Conservation (phyloP, 129 eudicot genomes). For the Arctium lappa region DNA sequence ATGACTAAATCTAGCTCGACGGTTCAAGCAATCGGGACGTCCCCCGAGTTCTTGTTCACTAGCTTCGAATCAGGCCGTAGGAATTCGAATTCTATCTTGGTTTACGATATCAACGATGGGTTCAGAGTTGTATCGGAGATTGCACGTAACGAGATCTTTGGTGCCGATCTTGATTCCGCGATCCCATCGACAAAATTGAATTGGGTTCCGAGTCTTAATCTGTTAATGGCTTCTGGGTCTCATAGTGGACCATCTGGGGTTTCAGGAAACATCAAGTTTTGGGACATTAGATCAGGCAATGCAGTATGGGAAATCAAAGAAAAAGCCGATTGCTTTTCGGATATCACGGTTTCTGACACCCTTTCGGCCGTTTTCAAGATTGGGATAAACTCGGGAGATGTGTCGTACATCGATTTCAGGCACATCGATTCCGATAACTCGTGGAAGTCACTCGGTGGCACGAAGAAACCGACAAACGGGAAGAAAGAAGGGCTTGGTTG, state of each 20-base stretch:
- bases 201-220: slow-evolving; percentile 57
- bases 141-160: slow-evolving; percentile 55
- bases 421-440: slow-evolving; percentile 36
- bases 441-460: slow-evolving; percentile 60
- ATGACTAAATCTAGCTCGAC: slow-evolving; percentile 66
- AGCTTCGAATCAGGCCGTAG: slow-evolving; percentile 69
- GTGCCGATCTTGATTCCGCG: slow-evolving; percentile 66
- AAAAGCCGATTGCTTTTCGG: slow-evolving; percentile 63
- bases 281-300: slow-evolving; percentile 73
- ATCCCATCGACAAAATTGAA: slow-evolving; percentile 65
- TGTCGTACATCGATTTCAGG: slow-evolving; percentile 59
- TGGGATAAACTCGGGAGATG: slow-evolving; percentile 69
- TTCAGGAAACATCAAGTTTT: slow-evolving; percentile 52
- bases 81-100: slow-evolving; percentile 69
- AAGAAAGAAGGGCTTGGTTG: slow-evolving; percentile 69
- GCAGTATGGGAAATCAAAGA: slow-evolving; percentile 71
- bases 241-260: slow-evolving; percentile 81
- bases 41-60: slow-evolving; percentile 48
- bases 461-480: slow-evolving; percentile 41
- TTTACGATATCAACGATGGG: slow-evolving; percentile 46
- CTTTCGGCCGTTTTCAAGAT: slow-evolving; percentile 56
- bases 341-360: slow-evolving; percentile 49
- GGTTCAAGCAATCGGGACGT: slow-evolving; percentile 63
- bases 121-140: slow-evolving; percentile 46
- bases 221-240: slow-evolving; percentile 81